Base-by-base conservation (phyloP, 495 filamentous ascomycete species). In the Pseudevernia furfuracea region DNA sequence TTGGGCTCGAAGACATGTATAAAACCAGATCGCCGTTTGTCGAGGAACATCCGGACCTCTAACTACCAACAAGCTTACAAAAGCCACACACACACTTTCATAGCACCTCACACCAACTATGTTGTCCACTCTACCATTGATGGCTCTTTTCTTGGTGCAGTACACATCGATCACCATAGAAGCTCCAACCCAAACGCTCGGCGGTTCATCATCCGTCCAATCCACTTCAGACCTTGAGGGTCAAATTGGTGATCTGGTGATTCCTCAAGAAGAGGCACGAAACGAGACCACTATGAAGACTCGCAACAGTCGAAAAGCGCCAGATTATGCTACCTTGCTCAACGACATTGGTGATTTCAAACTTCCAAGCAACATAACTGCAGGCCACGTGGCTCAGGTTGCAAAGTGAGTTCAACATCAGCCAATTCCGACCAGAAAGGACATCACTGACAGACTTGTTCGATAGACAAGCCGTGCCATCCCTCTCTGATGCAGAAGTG, bases 361-460 rank as follows among this genome's bases (percentile, higher is more conserved):
- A 59, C 57, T 59, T 21, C 57, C 57, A 41, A 39, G 37, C 56
- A 58, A 58, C 15, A 25, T 59, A 1, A 59, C 57, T 39, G 57
- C 34, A 8, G 57, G 57, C 17, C 57, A 41, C 17, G 57, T 59
- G 5, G 57, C 39, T 7, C 41, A 41, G n/a, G 57, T 6, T 6
- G 57, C 39, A 38, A 59, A 59, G 57, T 59, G 28, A 59, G 57
- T 41, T 2, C 57, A 59, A 9, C 57, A 0, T 17, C 4, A 25
- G 21, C 34, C 0, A 14, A 0, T 37, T 39, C 4, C 4, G 28
- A 38, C 21, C 4, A 5, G 14, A 4, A 55, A 21, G 30, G n/a
- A 41, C 6, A 17, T 1, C 15, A 30, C 28, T 59, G 6, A 38
- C 48, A 25, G 4, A 23, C 34, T 11, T 41, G 21, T 9, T 17